These are phyloP conservation scores for Ganoderma multipileum DNA, from an alignment of 1,284 basidiomycete genomes.

Conservation along the genomic window DNA sequence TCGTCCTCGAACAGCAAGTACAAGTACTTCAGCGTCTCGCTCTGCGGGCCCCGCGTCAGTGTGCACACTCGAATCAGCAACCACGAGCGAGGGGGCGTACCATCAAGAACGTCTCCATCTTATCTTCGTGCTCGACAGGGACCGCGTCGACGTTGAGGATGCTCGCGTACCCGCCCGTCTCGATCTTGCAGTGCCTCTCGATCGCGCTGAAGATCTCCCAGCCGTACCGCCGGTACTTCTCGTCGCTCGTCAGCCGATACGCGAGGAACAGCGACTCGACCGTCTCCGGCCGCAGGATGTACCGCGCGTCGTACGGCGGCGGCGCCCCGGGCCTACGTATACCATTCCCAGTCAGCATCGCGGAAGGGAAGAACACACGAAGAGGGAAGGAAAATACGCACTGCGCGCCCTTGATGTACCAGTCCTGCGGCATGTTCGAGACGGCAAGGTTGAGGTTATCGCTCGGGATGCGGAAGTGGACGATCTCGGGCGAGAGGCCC, in stretches of 20 bases:
- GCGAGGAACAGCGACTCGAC: constrained; percentile 94
- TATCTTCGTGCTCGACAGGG: constrained; percentile 76
- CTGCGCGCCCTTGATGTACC: constrained; percentile 88
- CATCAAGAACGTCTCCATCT: constrained; percentile 96
- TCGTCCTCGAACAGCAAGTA: constrained; percentile 89
- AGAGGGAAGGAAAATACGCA: constrained; percentile 38
- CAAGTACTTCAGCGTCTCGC: constrained; percentile 95
- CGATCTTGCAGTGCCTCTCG: constrained; percentile 79
- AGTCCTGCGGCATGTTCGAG: constrained; percentile 61
- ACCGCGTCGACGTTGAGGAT: constrained; percentile 85
- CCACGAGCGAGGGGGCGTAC: constrained; percentile 46
- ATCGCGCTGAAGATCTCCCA: constrained; percentile 95
- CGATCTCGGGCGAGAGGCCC: constrained; percentile 87
- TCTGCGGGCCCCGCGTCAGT: constrained; percentile 46
- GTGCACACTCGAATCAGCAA: neutral
- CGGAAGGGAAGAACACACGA: too few relatives aligned
- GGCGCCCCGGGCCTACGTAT: constrained; percentile 51
- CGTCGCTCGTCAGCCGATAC: constrained; percentile 85
- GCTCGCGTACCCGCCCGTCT: constrained; percentile 84
- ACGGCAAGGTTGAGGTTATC: constrained; percentile 51
- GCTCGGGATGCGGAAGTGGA: constrained; percentile 69
- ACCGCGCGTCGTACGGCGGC: constrained; percentile 83
- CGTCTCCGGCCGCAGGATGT: constrained; percentile 94
- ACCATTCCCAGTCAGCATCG: neutral
- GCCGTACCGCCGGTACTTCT: constrained; percentile 82